Conservation (phyloP, 2,329 filamentous ascomycete genomes). For the Ophiostoma montium region DNA sequence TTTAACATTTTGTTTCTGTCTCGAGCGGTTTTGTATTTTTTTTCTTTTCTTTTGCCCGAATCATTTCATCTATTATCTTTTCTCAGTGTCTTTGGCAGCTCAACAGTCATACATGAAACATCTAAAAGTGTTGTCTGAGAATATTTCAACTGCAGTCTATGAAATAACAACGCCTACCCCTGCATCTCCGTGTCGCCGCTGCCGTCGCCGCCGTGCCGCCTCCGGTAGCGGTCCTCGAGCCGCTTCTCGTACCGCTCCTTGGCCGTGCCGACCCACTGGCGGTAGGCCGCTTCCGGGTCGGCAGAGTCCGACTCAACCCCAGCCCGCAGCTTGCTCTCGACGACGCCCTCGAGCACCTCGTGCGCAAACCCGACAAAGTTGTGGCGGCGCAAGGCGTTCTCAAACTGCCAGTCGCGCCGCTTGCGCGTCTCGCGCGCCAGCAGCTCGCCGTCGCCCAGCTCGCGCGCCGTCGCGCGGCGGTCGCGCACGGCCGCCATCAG, state of each 20-base stretch:
- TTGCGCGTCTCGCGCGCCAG: constrained; percentile 71
- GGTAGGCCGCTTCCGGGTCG: constrained; percentile 34
- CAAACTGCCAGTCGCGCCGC: constrained; percentile 78
- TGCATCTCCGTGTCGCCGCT: constrained; percentile 13
- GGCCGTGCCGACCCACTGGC: constrained; percentile 56
- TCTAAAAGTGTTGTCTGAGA: no score
- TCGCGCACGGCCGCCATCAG: constrained; percentile 85
- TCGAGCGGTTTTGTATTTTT: not conserved
- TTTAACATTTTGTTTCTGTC: no score
- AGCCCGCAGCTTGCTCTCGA: constrained; percentile 51
- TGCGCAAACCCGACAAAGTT: constrained; percentile 96
- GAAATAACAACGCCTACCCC: not conserved
- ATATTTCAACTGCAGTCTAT: no score
- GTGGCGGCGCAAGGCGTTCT: constrained; percentile 81
- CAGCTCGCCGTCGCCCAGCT: constrained; percentile 70
- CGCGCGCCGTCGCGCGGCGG: constrained; percentile 58
- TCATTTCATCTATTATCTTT: not conserved
- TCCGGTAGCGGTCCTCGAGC: constrained; percentile 19
- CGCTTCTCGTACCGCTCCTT: constrained; percentile 20
- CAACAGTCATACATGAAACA: not conserved
- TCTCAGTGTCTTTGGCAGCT: not conserved
- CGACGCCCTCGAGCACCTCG: constrained; percentile 77
- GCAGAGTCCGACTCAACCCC: constrained; percentile 21
- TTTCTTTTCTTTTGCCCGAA: not conserved
- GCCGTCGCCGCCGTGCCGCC: constrained; percentile 9